A percentile compares a stretch with the other conserved stretches of the same genome.
These are phyloP conservation scores for Eragrostis curvula DNA, from an alignment of 176 grass and related monocot genomes.

Conservation along the genomic window DNA sequence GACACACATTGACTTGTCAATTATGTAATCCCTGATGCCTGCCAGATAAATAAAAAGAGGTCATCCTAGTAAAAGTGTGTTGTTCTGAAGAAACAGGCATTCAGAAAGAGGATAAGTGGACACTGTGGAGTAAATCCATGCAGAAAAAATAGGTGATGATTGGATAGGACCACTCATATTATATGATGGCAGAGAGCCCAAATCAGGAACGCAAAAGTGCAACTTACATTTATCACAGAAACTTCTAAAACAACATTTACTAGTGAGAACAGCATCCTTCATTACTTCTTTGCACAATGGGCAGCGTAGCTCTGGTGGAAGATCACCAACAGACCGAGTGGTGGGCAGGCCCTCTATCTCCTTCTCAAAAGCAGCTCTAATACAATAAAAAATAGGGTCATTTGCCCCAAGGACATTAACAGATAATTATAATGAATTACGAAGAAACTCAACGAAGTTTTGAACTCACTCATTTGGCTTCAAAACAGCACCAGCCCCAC, in stretches of 20 bases:
- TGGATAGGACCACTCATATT: constrained; percentile 6
- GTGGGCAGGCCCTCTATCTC: constrained; percentile 95
- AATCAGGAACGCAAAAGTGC: constrained; percentile 3
- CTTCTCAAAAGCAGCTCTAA: constrained; percentile 98
- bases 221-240: constrained; percentile 99
- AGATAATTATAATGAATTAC: neutral
- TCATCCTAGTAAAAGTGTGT: constrained; percentile 9
- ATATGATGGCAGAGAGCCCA: constrained; percentile 2
- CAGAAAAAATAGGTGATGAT: neutral
- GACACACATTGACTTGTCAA: constrained; percentile 74
- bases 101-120: constrained; percentile 16
- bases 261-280: constrained; percentile 98
- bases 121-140: constrained; percentile 21
- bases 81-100: constrained; percentile 28
- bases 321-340: constrained; percentile 64
- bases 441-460: constrained; percentile 18
- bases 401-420: constrained; percentile 16
- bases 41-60: constrained; percentile 35
- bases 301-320: constrained; percentile 87
- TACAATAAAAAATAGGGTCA: constrained; percentile 31
- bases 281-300: constrained; percentile 98
- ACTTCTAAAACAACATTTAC: constrained; percentile 99
- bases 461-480: constrained; percentile 91
- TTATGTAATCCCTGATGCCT: constrained; percentile 97
- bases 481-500: constrained; percentile 92